Base-by-base conservation (phyloP, 1,284 basidiomycete species). In the Anthracocystis setariae region DNA sequence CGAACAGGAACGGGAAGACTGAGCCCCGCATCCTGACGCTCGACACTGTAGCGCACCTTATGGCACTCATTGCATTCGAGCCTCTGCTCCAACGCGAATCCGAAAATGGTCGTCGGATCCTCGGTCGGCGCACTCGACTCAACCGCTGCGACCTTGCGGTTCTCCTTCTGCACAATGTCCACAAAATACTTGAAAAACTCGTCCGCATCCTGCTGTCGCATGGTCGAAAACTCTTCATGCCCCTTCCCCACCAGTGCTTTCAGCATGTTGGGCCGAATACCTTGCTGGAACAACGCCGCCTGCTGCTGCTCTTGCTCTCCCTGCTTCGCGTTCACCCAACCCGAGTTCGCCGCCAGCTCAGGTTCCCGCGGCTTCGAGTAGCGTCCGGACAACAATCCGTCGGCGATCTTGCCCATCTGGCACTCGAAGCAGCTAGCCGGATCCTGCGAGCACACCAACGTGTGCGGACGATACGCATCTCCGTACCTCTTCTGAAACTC, bases 181-280 rank as follows among this genome's bases (percentile, higher is more conserved):
- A 98, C 78, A 9, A 98, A 84, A 83, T 95, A 89, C 53, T 89
- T 87, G 62, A 98, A 87, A 85, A 98, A 98, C 84, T 98, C 95
- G 80, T 97, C 94, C 1, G 94, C 89, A 80, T 99, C 95, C 83
- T 98, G 95, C 84, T 98, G 94, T 43, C 89, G 88, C 94, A 98
- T 98, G 18, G 94, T 98, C 29, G 92, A 87, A 79, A 98, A 98
- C 84, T 98, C 95, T 49, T 89, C 88, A 79, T 98, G 95, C 0
- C 93, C 93, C 76, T 91, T 92, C 3, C 95, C 95, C 35, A 98
- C 88, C 15, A 98, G 87, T 1, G 89, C 85, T 84, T 98, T 98
- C 86, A 98, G 94, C 79, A 89, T 89, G 2, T 86, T 86, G 0
- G 95, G 96, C 37, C 88, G 88, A 50, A 98, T 85, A 0, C 95